phyloP scores from a whole-genome alignment of 2,329 filamentous ascomycete species.

The Aspergillus sp. region DNA sequence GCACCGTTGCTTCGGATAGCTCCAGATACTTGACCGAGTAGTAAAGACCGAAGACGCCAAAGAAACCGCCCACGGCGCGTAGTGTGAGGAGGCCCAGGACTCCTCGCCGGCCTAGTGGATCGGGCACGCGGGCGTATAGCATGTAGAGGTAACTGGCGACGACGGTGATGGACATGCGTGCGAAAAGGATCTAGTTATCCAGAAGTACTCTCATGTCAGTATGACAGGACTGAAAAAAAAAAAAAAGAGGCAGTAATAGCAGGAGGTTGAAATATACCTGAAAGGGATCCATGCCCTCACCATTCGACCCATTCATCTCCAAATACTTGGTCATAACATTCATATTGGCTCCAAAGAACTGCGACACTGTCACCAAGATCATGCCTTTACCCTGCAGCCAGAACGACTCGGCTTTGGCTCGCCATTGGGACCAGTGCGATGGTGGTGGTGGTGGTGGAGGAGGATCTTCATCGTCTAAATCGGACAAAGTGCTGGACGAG shows the following conservation, averaged over 20 bases:
- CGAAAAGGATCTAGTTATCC: constrained; percentile 57
- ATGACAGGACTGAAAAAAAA: too few relatives aligned
- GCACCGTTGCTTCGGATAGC: constrained; percentile 77
- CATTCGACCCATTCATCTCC: constrained; percentile 57
- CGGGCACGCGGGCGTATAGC: constrained; percentile 58
- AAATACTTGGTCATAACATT: constrained; percentile 71
- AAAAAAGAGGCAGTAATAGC: too few relatives aligned
- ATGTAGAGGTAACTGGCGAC: constrained; percentile 63
- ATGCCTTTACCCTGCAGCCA: constrained; percentile 65
- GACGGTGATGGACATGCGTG: constrained; percentile 66
- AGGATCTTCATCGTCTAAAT: neutral
- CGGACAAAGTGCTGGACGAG: neutral
- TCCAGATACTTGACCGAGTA: constrained; percentile 70
- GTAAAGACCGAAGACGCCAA: constrained; percentile 73
- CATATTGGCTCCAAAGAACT: constrained; percentile 79
- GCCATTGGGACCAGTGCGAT: neutral
- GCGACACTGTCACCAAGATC: constrained; percentile 62
- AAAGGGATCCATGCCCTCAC: constrained; percentile 68
- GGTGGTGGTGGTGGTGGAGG: neutral
- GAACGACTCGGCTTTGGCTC: constrained; percentile 2
- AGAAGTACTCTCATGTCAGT: too few relatives aligned
- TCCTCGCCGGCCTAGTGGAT: constrained; percentile 60
- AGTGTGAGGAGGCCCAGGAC: constrained; percentile 60
- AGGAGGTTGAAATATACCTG: constrained; percentile 41
- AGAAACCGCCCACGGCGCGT: constrained; percentile 63